Conservation (phyloP, 192 early-diverging fungal species). For the Dispira parvispora region DNA sequence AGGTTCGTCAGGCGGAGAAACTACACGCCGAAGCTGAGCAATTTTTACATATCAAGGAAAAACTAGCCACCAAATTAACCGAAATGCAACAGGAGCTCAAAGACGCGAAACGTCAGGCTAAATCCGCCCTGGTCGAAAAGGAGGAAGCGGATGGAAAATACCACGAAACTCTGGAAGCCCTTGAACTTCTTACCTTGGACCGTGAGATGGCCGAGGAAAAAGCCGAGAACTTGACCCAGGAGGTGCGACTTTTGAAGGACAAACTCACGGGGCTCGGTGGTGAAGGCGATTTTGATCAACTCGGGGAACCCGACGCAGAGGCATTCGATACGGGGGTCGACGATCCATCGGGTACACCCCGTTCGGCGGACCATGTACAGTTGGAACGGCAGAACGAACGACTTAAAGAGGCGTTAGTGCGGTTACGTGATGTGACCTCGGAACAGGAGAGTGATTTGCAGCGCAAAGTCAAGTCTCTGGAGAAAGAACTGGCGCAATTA, state of each 20-base stretch:
- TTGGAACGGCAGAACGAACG: constrained; percentile 73
- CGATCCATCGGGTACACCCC: constrained; percentile 10
- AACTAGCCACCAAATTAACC: constrained; percentile 45
- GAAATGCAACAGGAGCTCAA: constrained; percentile 59
- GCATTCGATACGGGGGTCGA: constrained; percentile 8
- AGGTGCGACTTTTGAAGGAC: constrained; percentile 53
- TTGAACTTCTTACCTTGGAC: constrained; percentile 80
- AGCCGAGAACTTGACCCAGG: constrained; percentile 56
- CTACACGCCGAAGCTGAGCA: constrained; percentile 56
- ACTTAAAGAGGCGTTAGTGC: constrained; percentile 70
- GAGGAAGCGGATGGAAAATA: constrained; percentile 49
- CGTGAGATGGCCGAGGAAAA: constrained; percentile 85
- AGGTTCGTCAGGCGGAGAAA: constrained; percentile 50
- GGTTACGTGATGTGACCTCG: constrained; percentile 61
- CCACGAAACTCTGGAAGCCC: constrained; percentile 50
- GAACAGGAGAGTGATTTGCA: constrained; percentile 51
- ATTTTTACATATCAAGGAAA: constrained; percentile 41
- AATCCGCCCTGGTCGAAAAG: constrained; percentile 37
- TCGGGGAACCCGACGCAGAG: constrained; percentile 14
- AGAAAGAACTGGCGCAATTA: constrained; percentile 44
- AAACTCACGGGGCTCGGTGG: constrained; percentile 50
- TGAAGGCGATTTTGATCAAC: constrained; percentile 43
- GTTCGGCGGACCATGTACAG: constrained; percentile 37
- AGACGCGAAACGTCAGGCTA: constrained; percentile 36
- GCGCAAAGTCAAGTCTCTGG: constrained; percentile 42